Base-by-base conservation (phyloP, 2,329 filamentous ascomycete genomes). In the Ophiocordyceps camponoti-leonardi region DNA sequence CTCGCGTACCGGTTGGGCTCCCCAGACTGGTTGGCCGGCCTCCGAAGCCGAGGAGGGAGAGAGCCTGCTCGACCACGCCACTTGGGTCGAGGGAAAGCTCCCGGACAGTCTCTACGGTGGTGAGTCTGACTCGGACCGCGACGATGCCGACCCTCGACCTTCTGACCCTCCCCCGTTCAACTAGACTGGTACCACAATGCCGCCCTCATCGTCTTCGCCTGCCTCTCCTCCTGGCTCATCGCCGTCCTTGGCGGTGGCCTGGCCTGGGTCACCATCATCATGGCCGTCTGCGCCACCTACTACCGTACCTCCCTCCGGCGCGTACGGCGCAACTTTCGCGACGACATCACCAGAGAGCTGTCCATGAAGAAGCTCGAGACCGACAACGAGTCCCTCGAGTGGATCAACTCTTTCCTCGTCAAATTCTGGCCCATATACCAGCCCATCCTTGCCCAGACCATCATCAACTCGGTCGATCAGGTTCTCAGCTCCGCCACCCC, bases 361-460 rank as follows among this genome's bases (percentile, higher is more conserved):
- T 81, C 83, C 13, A 84, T 95, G 63, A 82, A 81, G 62, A 84
- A 75, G 56, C 69, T 98, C 45, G 92, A 96, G 54, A 92, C 80
- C 10, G 92, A 98, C 54, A 79, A 79, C 23, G 92, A 98, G 65
- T 92, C 84, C 47, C 70, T 98, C 43, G 92, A 98, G 63, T 98
- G 92, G 92, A 96, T 98, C 63, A 98, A 98, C 71, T 94, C 86
- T 54, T 98, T 98, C 67, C 62, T 98, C 55, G 79, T 93, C 66
- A 98, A 98, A 62, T 98, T 98, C 67, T 98, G 92, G 92, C 92
- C 92, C 50, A 98, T 98, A 57, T 96, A 94, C 61, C 86, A 92
- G 46, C 92, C 92, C 1, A 86, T 96, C 11, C 75, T 98, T 13
- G 90, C 87, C 49, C 79, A 92, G 53, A 93, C 86, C 20, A 83